These are phyloP conservation scores for Xylaria arbuscula DNA, from an alignment of 2,329 filamentous ascomycete species.

Conservation along the genomic window DNA sequence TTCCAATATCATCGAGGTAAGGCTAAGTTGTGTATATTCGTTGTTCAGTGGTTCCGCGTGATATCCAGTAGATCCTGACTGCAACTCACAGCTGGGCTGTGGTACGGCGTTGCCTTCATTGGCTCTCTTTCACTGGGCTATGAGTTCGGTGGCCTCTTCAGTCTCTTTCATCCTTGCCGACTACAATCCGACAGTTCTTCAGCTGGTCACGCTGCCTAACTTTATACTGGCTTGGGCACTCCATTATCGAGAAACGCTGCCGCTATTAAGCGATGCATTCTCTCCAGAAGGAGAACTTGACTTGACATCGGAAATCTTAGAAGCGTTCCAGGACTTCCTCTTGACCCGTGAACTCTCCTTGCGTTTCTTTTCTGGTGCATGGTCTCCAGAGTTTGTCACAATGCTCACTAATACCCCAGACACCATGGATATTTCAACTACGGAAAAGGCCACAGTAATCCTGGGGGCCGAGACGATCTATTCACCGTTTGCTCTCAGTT, in stretches of 20 bases:
- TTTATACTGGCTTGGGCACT: slow-evolving; percentile 76
- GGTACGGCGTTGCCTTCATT: slow-evolving; percentile 80
- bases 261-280: slow-evolving; percentile 59
- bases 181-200: slow-evolving; percentile 82
- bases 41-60: slow-evolving; percentile 25
- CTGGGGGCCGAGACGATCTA: slow-evolving; percentile 87
- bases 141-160: slow-evolving; percentile 50
- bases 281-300: slow-evolving; percentile 67
- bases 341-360: slow-evolving; percentile 63
- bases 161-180: slow-evolving; percentile 77
- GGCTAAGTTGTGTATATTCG: slow-evolving; percentile 40
- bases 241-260: slow-evolving; percentile 53
- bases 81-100: slow-evolving; percentile 72
- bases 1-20: slow-evolving; percentile 65
- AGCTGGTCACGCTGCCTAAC: slow-evolving; percentile 83
- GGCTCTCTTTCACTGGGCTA: slow-evolving; percentile 73
- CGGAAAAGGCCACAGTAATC: slow-evolving; percentile 62
- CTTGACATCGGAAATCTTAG: slow-evolving; percentile 66
- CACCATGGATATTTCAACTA: slow-evolving; percentile 24
- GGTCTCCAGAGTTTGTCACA: slow-evolving; percentile 73
- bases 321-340: slow-evolving; percentile 69
- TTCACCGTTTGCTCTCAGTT: slow-evolving; percentile 74
- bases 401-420: slow-evolving; percentile 57
- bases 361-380: slow-evolving; percentile 78
- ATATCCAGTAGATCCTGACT: slow-evolving; percentile 44